Evolutionary conservation across 306 rosid genomes (phyloP), one percentile per base, ranked within the genome.

Genomic region (Gastrolobium villosum): DNA sequence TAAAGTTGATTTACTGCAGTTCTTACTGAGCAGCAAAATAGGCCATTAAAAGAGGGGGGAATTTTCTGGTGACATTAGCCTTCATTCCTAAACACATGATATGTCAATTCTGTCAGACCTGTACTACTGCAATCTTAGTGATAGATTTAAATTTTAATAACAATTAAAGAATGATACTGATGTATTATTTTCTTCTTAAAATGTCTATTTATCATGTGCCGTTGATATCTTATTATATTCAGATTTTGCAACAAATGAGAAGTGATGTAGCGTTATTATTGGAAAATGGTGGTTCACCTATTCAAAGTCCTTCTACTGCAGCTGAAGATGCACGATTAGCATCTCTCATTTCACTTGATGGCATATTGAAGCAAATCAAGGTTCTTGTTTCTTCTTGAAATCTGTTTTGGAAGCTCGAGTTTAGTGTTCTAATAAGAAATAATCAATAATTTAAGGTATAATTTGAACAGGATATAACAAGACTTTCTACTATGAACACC

Each of bases 301-400:
- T 93, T 70, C 91, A 86, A 63, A 89, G 81, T 74, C 96, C 90
- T 73, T 86, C 94, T 30, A 89, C 91, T 11, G 94, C 92, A 10
- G 89, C 89, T 49, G 92, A 93, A 82, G 97, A 93, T 75, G 89
- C 97, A 70, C 84, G 97, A 86, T 83, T 93, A 52, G 97, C 97
- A 57, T 93, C 97, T 83, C 92, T 93, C 46, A 89, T 89, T 72
- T 93, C 96, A 75, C 92, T 93, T 52, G 94, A 89, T 85, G 87
- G 91, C 81, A 87, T 93, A 65, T 65, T 90, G 90, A 89, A 93
- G 81, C 92, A 93, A 85, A 83, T 86, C 72, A 89, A 90, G 97
- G 97, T 93, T 77, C 57, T 74, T 36, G 45, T 53, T 60, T 73
- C 46, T 62, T 64, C 15, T 50, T 70, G 53, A 56, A 55, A 63